Base-by-base conservation (phyloP, 2,329 filamentous ascomycete genomes). In the Cladosporium halotolerans region DNA sequence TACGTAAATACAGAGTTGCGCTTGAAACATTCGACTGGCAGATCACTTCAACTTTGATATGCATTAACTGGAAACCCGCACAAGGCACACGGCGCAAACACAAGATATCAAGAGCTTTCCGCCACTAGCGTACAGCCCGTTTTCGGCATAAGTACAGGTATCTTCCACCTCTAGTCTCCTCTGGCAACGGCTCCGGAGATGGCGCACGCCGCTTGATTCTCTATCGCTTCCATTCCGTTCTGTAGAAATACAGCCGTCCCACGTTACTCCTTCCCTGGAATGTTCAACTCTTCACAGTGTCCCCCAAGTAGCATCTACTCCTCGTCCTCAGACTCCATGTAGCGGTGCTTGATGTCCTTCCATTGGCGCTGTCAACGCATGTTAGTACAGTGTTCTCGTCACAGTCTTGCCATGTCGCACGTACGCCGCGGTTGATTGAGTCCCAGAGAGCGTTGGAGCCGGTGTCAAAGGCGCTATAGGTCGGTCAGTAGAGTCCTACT, bases 341-440 rank as follows among this genome's bases (percentile, higher is more conserved):
- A 99, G 75, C 81, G 85, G 73, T 85, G 77, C 77, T 95, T 92
- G 79, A 99, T 96, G 73, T 99, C 93, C 82, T 96, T 96, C 93
- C 93, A 97, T 95, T 96, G 92, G 69, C 92, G 89, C 92, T 97
- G 69, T 64, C 55, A 16, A 9, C n/a, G 3, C n/a, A 0, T 23
- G 60, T 70, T 58, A 70, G 68, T 58, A 28, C 13, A 19, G 19
- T 46, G 14, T n/a, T 33, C 9, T 8, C 18, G 11, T n/a, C 5
- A 7, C 45, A 3, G 6, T n/a, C 3, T 33, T 19, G 34, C 7
- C 23, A 28, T 28, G 23, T 28, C 23, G 23, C 23, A 85, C 88
- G 69, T 89, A 96, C 92, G 67, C 93, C 93, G 68, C 80, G 82
- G 84, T 99, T 99, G 71, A 91, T 74, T 71, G 74, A 80, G 73